phyloP scores from a whole-genome alignment of 306 rosid species.

The Dryas drummondii region DNA sequence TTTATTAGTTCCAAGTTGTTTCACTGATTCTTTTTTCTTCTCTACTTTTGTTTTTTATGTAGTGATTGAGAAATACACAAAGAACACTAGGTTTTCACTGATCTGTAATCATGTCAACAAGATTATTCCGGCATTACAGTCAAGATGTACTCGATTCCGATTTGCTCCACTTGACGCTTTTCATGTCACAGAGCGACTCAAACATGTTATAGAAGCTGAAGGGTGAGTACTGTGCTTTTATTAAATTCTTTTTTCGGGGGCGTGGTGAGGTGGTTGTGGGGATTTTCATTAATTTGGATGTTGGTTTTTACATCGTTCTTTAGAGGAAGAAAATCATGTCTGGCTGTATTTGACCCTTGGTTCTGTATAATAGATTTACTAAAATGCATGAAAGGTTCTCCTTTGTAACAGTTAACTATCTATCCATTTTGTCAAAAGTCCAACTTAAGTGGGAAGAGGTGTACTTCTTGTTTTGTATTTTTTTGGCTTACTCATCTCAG shows the following conservation, averaged over 20 bases:
- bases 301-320: not conserved
- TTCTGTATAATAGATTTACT: not conserved
- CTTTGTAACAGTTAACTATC: not conserved
- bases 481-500: not conserved
- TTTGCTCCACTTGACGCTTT: constrained; percentile 93
- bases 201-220: constrained; percentile 79
- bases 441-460: not conserved
- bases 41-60: constrained; percentile 29
- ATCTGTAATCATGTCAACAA: constrained; percentile 95
- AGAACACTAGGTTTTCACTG: constrained; percentile 83
- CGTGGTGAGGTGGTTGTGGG: not conserved
- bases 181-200: constrained; percentile 81
- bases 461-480: not conserved
- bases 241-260: not conserved
- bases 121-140: constrained; percentile 92
- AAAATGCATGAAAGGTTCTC: not conserved
- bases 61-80: constrained; percentile 96
- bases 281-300: not conserved
- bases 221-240: constrained; percentile 40
- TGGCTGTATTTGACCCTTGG: not conserved
- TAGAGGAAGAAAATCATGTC: not conserved
- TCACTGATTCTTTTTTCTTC: constrained; percentile 6
- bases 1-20: not conserved
- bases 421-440: not conserved
- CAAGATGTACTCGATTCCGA: constrained; percentile 94